A percentile compares a stretch with the other conserved stretches of the same genome.
Conservation (phyloP, 306 rosid species). For the Malus fusca region DNA sequence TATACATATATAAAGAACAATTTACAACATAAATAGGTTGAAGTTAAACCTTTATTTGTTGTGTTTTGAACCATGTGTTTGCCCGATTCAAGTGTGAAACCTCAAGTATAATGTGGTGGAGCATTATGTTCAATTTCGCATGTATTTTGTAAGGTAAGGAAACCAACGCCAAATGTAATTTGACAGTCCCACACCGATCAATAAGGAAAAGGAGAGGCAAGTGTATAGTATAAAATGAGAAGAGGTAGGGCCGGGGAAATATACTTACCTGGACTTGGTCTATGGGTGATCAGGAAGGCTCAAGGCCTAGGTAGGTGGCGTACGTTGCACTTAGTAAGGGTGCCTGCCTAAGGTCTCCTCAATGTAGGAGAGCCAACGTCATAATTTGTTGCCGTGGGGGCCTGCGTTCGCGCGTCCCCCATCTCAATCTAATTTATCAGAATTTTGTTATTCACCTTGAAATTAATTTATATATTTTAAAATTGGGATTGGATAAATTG, state of each 20-base stretch:
- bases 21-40: background rate
- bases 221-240: background rate
- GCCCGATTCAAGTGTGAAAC: too few relatives aligned
- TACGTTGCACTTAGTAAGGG: constrained; percentile 63
- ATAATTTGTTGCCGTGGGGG: constrained; percentile 62
- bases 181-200: background rate
- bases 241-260: fast-evolving
- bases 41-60: too few relatives aligned
- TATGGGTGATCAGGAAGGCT: constrained; percentile 38
- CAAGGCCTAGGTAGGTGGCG: constrained; percentile 38
- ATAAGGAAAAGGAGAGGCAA: fast-evolving
- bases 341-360: constrained; percentile 51
- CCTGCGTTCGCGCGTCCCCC: constrained; percentile 80
- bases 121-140: too few relatives aligned
- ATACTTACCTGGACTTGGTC: constrained; percentile 63
- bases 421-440: background rate
- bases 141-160: background rate
- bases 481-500: too few relatives aligned
- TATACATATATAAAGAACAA: background rate
- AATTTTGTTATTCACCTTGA: too few relatives aligned
- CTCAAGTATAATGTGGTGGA: too few relatives aligned
- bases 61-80: too few relatives aligned
- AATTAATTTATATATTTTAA: too few relatives aligned
- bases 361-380: constrained; percentile 52
- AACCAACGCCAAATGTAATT: background rate